Percentiles rank a stretch among this genome's conserved stretches.
These are phyloP conservation scores for Yarrowia sp. DNA, from an alignment of 805 yeast species.

Conservation along the genomic window DNA sequence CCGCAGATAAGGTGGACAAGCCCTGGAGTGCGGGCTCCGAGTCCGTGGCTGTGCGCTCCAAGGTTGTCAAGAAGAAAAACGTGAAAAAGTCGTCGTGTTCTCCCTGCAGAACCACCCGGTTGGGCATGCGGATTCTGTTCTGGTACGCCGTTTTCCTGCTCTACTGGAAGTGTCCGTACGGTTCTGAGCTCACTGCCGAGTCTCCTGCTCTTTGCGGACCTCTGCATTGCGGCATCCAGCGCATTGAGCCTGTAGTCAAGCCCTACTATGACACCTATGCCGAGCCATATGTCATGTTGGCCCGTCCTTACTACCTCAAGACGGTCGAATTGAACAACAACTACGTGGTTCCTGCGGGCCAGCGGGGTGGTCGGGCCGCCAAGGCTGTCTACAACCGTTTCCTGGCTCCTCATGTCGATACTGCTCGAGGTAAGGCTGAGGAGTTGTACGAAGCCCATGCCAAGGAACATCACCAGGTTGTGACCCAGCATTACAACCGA, in stretches of 20 bases:
- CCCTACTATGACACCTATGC: slow-evolving; percentile 41
- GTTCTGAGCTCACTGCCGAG: slow-evolving; percentile 35
- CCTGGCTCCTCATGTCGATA: slow-evolving; percentile 35
- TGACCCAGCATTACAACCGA: background rate
- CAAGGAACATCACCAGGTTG: slow-evolving; percentile 12
- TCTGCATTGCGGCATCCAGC: slow-evolving; percentile 41
- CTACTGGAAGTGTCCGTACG: slow-evolving; percentile 45
- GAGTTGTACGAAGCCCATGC: slow-evolving; percentile 9
- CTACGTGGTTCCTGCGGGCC: slow-evolving; percentile 28
- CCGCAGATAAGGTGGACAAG: slow-evolving; percentile 12
- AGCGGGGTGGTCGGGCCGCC: slow-evolving; percentile 15
- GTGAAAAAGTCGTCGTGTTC: background rate
- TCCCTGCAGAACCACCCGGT: slow-evolving; percentile 26
- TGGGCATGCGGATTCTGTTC: slow-evolving; percentile 43
- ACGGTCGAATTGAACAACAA: slow-evolving; percentile 33
- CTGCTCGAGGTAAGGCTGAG: background rate
- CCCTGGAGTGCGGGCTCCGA: slow-evolving; percentile 1
- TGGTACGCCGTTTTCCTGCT: slow-evolving; percentile 45
- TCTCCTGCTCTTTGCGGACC: slow-evolving; percentile 43
- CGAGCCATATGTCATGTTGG: slow-evolving; percentile 36
- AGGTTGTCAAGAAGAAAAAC: background rate
- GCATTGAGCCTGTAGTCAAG: slow-evolving; percentile 41
- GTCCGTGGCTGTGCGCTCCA: background rate
- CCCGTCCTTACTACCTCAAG: slow-evolving; percentile 15
- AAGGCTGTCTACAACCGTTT: slow-evolving; percentile 21